These are phyloP conservation scores for Helicosporidium sp. DNA, from an alignment of 139 green algal genomes.

Conservation along the genomic window DNA sequence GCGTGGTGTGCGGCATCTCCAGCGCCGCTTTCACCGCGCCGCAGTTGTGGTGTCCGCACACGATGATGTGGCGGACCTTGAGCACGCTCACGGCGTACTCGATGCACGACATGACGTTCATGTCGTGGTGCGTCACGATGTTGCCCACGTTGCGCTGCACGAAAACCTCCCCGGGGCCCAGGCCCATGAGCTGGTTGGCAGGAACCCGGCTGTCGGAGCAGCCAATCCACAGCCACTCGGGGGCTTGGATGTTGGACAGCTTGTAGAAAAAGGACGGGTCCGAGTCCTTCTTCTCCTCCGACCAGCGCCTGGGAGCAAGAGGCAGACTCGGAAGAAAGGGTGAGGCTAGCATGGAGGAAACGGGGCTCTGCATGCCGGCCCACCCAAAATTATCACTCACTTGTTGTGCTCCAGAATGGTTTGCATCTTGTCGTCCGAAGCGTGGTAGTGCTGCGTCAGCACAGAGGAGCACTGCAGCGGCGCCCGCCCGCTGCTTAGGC, in stretches of 20 bases:
- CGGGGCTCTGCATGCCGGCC: no score
- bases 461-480: no score
- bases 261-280: constrained; percentile 33
- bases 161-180: constrained; percentile 59
- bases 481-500: no score
- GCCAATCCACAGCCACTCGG: constrained; percentile 66
- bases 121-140: constrained; percentile 53
- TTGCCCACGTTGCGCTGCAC: constrained; percentile 72
- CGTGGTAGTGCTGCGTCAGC: no score
- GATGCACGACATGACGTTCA: constrained; percentile 44
- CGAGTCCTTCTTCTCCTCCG: constrained; percentile 1
- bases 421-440: background rate
- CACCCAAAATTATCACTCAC: background rate
- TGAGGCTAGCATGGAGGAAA: no score
- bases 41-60: constrained; percentile 65
- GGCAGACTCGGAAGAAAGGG: background rate
- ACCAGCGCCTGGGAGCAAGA: constrained; percentile 20
- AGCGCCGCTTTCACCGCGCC: constrained; percentile 46
- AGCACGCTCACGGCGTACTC: constrained; percentile 51
- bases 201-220: constrained; percentile 50
- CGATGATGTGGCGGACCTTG: constrained; percentile 60
- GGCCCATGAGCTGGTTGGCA: constrained; percentile 45
- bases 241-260: constrained; percentile 26
- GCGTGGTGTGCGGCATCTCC: constrained; percentile 12
- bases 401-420: constrained; percentile 4